Evolutionary conservation across 1,284 basidiomycete genomes (phyloP).

Genomic region (Volvariella volvacea): DNA sequence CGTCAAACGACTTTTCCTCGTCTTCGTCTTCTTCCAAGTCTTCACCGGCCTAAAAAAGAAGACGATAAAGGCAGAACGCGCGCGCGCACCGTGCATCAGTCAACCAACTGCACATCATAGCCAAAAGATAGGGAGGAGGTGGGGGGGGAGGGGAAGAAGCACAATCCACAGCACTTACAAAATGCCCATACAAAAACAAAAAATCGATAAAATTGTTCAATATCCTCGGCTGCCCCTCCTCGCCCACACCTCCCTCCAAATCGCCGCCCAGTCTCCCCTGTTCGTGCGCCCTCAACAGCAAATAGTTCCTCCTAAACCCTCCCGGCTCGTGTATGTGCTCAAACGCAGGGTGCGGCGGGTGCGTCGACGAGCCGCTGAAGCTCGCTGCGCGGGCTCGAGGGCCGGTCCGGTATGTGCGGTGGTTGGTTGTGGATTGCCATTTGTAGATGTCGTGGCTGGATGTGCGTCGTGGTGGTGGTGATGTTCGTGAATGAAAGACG

Average conservation of each 20-base stretch:
- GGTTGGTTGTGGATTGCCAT: conserved; percentile 77
- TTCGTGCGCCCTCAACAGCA: conserved; percentile 64
- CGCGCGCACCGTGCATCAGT: too few species aligned
- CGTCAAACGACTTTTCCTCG: conserved; percentile 43
- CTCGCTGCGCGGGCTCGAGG: conserved; percentile 64
- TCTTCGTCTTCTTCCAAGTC: conserved; percentile 85
- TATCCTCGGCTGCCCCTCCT: conserved; percentile 41
- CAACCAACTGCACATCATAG: too few species aligned
- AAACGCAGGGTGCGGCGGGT: conserved; percentile 63
- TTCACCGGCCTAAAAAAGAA: conserved; percentile 71
- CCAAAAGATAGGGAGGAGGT: too few species aligned
- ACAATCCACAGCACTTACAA: conserved; percentile 52
- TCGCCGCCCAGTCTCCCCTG: not conserved
- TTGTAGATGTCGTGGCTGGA: conserved; percentile 90
- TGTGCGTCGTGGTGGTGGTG: not conserved
- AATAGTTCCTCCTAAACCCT: conserved; percentile 86
- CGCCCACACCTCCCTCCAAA: conserved; percentile 46
- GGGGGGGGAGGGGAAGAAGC: not conserved
- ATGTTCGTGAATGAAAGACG: too few species aligned
- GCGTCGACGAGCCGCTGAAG: conserved; percentile 53
- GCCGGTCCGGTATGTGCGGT: conserved; percentile 38
- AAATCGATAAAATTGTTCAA: conserved; percentile 90
- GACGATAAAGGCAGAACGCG: conserved; percentile 1
- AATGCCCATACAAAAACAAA: conserved; percentile 88
- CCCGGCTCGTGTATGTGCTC: conserved; percentile 91